phyloP scores from a whole-genome alignment of 2,329 filamentous ascomycete species.

The Venturia oleaginea region DNA sequence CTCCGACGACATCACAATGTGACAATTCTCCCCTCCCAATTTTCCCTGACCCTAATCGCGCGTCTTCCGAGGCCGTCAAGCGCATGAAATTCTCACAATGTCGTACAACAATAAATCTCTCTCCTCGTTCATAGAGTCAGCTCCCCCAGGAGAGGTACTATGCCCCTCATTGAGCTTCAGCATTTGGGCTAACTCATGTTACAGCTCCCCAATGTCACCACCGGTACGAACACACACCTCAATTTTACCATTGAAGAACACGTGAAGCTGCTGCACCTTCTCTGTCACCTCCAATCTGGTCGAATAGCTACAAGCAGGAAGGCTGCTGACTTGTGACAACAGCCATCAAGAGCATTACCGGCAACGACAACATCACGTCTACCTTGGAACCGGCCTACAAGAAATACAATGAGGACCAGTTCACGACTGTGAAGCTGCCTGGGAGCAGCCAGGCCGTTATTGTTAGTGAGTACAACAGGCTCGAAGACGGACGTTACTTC shows the following conservation, averaged over 20 bases:
- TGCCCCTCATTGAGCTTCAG: conserved; percentile 17
- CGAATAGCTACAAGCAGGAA: not conserved
- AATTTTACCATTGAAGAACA: not conserved
- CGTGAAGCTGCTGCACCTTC: not conserved
- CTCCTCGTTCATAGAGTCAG: conserved; percentile 81
- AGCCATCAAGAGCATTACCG: conserved; percentile 86
- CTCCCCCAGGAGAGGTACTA: conserved; percentile 88
- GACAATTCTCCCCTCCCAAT: not conserved
- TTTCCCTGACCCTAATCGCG: too few species aligned
- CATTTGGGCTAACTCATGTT: conserved; percentile 21
- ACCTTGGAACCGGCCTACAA: conserved; percentile 76
- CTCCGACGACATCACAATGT: too few species aligned
- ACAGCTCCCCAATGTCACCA: conserved; percentile 79
- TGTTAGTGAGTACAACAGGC: conserved; percentile 75
- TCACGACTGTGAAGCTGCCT: conserved; percentile 79
- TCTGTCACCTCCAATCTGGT: not conserved
- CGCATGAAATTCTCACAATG: not conserved
- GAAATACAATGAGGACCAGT: conserved; percentile 95
- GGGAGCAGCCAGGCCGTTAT: conserved; percentile 73
- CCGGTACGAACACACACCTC: conserved; percentile 49
- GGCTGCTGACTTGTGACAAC: conserved; percentile 14
- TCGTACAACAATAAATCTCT: conserved; percentile 28
- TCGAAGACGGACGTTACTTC: conserved; percentile 77
- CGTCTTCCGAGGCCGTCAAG: too few species aligned
- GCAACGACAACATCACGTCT: conserved; percentile 58